These are phyloP conservation scores for Lactarius pseudohatsudake DNA, from an alignment of 768 basidiomycete species.

Conservation along the genomic window DNA sequence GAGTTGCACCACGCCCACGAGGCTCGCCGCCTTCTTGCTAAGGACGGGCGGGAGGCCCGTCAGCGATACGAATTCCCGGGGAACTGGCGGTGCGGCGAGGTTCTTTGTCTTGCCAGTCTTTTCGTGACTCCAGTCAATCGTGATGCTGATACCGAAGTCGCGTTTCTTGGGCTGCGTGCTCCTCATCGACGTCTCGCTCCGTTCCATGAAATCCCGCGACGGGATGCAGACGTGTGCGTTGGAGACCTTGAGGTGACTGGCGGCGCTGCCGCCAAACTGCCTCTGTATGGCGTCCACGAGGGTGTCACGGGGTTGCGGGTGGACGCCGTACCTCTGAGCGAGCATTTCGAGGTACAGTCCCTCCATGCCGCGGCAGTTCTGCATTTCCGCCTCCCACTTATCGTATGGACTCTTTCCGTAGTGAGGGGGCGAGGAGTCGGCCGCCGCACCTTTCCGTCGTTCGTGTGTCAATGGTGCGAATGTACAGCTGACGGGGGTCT, in stretches of 20 bases:
- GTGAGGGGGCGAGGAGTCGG: neutral
- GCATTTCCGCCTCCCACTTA: slow-evolving; percentile 44
- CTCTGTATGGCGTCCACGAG: slow-evolving; percentile 45
- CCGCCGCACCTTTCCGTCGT: neutral
- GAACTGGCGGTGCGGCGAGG: slow-evolving; percentile 33
- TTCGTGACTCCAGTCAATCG: slow-evolving; percentile 40
- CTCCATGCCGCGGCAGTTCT: slow-evolving; percentile 51
- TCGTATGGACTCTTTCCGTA: slow-evolving; percentile 28
- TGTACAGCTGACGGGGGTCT: slow-evolving; percentile 29
- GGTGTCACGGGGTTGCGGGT: slow-evolving; percentile 52
- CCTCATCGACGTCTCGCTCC: slow-evolving; percentile 29
- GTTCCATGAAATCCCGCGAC: slow-evolving; percentile 38
- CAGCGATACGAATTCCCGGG: slow-evolving; percentile 24
- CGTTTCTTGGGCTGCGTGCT: slow-evolving; percentile 22
- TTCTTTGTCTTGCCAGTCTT: slow-evolving; percentile 33
- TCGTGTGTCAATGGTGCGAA: neutral
- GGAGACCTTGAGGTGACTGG: slow-evolving; percentile 43
- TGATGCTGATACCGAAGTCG: slow-evolving; percentile 38
- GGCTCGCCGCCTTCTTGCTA: slow-evolving; percentile 40
- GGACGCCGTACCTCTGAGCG: slow-evolving; percentile 47
- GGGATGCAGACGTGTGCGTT: slow-evolving; percentile 59
- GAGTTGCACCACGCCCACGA: slow-evolving; percentile 36
- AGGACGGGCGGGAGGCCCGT: slow-evolving; percentile 28
- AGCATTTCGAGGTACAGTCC: slow-evolving; percentile 62
- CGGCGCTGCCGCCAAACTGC: slow-evolving; percentile 56